A percentile compares a stretch with the other conserved stretches of the same genome.
Conservation (phyloP, 305 asterid genomes). For the Coffea humblotiana region DNA sequence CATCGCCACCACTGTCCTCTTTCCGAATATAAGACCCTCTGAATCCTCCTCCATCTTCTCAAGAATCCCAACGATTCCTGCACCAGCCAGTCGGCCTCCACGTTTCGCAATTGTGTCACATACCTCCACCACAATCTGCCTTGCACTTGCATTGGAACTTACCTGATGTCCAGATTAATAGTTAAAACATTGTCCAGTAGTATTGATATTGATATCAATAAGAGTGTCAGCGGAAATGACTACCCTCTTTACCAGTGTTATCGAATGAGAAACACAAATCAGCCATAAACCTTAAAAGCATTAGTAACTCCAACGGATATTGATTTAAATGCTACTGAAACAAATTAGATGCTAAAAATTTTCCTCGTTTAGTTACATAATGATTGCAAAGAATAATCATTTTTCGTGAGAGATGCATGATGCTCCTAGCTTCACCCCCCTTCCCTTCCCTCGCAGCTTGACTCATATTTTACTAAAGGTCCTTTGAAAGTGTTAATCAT, state of each 20-base stretch:
- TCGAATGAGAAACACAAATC: neutral
- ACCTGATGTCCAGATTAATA: conserved; percentile 33
- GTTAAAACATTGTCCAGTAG: neutral
- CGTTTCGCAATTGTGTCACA: conserved; percentile 65
- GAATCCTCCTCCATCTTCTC: conserved; percentile 73
- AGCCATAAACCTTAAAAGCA: neutral
- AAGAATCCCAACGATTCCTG: conserved; percentile 79
- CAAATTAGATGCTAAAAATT: neutral
- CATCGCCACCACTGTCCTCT: conserved; percentile 81
- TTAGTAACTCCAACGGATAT: neutral
- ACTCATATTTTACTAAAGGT: no score
- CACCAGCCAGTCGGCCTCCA: conserved; percentile 75
- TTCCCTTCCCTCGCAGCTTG: no score
- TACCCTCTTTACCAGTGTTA: neutral
- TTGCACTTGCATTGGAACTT: conserved; percentile 32
- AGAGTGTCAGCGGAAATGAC: neutral
- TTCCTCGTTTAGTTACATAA: neutral
- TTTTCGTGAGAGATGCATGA: neutral
- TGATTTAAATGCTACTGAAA: neutral
- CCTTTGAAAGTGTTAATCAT: neutral
- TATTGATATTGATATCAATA: neutral
- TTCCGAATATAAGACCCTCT: conserved; percentile 51
- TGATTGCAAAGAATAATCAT: neutral
- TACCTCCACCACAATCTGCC: conserved; percentile 52
- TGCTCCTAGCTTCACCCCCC: neutral